phyloP scores from a whole-genome alignment of 108 stramenopile genomes.

The Pseudonitzschia multiseries region DNA sequence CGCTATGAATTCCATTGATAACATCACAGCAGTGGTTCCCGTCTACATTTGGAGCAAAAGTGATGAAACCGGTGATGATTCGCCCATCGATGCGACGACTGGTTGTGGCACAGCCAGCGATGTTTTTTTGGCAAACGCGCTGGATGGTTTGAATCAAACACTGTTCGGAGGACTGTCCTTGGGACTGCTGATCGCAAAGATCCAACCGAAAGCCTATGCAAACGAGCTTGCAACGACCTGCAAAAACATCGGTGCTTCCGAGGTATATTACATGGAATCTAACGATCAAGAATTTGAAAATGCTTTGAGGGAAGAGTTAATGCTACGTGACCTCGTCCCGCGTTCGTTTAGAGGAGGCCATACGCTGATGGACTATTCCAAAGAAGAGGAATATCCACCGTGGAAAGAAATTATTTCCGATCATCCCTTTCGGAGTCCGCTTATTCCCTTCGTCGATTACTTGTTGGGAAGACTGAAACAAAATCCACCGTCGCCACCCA shows the following conservation, averaged over 20 bases:
- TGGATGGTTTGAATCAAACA: constrained; percentile 1
- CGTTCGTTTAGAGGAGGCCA: not conserved
- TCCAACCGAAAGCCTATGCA: not conserved
- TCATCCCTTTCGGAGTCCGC: constrained; percentile 1
- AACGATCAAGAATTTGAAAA: not conserved
- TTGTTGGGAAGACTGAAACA: not conserved
- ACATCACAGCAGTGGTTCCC: not conserved
- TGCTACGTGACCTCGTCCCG: not conserved
- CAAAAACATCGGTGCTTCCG: constrained; percentile 8
- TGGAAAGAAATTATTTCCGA: constrained; percentile 2
- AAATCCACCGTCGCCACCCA: not conserved
- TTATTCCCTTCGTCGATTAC: constrained; percentile 4
- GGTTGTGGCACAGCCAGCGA: constrained; percentile 8
- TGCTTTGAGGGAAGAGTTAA: not conserved
- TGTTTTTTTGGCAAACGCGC: not conserved
- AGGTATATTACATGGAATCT: constrained; percentile 19
- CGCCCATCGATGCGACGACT: not conserved
- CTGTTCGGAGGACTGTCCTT: not conserved
- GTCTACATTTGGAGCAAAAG: not conserved
- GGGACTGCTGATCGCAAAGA: not conserved
- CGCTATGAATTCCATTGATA: not conserved
- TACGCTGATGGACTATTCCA: not conserved
- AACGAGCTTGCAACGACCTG: constrained; percentile 12
- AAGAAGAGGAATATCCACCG: not conserved
- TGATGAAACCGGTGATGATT: not conserved